Evolutionary conservation across 305 asterid genomes (phyloP), one percentile per base, ranked within the genome.

Genomic region (Caryopteris hybrid): DNA sequence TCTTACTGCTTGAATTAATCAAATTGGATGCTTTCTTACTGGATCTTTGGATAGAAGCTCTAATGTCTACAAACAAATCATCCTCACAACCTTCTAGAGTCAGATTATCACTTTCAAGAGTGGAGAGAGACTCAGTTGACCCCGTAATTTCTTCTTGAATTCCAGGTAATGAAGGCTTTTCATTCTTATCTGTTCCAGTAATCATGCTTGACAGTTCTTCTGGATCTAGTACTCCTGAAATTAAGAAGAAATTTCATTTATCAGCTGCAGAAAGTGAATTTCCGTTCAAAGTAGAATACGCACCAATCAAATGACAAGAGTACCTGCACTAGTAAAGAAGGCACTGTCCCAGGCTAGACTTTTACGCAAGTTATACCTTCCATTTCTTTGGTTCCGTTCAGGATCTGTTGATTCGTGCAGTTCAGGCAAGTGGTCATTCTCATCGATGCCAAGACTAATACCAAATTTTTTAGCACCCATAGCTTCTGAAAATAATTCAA

Each of bases 311-410:
- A 43, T 16, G 47, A 65, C 20, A 65, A 47, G 23, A 23, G 36
- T 84, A 94, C 99, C 99, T 77, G 97, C 97, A 80, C 80, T 85
- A 6, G 94, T 94, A 76, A 89, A 91, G 89, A 94, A 94, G 63
- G 99, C 99, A 75, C 83, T 83, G 73, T 94, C 97, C 99, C 99
- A 94, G 27, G 98, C 99, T 76, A 94, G 78, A 81, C 99, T 94
- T 79, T 91, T 86, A n/a, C 98, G 96, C 83, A 88, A 72, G 69
- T 94, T 88, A 78, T 82, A 90, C 81, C 86, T 91, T 53, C 89
- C 90, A 31, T 71, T 85, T 66, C 79, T 70, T 53, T 69, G 74
- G 36, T 55, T 69, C 45, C 74, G 74, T 61, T 72, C 80, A 18
- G 91, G 91, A 64, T 89, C 97, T 13, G n/a, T 53, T 8, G 92